Evolutionary conservation across 148 eudicot genomes (phyloP).

Genomic region (Rhododendron mucronatum): DNA sequence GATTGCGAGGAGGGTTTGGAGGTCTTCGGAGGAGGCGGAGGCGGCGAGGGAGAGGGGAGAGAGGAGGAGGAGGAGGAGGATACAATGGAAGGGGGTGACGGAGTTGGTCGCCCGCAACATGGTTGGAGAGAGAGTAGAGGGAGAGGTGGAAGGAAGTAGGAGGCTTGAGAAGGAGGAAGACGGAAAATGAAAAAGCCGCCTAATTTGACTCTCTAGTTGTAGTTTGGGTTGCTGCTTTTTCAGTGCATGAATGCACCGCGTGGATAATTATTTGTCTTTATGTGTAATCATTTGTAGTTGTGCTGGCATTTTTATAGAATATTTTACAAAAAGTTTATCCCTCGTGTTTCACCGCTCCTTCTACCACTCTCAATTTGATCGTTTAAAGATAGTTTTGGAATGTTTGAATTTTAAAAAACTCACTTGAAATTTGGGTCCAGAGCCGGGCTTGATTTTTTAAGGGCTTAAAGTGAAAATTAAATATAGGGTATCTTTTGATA

Average conservation of each 20-base stretch:
- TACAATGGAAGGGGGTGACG: not conserved
- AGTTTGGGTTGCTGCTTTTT: not conserved
- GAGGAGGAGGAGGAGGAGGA: not conserved
- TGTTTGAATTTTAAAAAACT: too few species aligned
- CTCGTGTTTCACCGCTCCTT: too few species aligned
- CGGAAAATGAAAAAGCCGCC: not conserved
- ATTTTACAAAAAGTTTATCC: too few species aligned
- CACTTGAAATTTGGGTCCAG: too few species aligned
- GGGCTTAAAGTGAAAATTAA: too few species aligned
- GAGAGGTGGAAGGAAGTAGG: not conserved
- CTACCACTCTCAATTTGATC: too few species aligned
- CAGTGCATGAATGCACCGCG: not conserved
- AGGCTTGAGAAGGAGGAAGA: not conserved
- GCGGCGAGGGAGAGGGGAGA: not conserved
- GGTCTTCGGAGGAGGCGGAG: conserved; percentile 17
- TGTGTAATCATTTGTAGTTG: too few species aligned
- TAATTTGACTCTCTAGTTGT: not conserved
- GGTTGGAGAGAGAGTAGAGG: not conserved
- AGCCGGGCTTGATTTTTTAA: too few species aligned
- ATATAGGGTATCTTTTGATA: too few species aligned
- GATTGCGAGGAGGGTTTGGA: conserved; percentile 30
- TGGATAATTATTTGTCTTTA: not conserved
- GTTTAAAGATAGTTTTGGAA: too few species aligned
- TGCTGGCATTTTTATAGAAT: too few species aligned
- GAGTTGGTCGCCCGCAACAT: conserved; percentile 1